Evolutionary conservation across 2,329 filamentous ascomycete genomes (phyloP), one percentile per base, ranked within the genome.

Genomic region (Rachicladosporium sp.): DNA sequence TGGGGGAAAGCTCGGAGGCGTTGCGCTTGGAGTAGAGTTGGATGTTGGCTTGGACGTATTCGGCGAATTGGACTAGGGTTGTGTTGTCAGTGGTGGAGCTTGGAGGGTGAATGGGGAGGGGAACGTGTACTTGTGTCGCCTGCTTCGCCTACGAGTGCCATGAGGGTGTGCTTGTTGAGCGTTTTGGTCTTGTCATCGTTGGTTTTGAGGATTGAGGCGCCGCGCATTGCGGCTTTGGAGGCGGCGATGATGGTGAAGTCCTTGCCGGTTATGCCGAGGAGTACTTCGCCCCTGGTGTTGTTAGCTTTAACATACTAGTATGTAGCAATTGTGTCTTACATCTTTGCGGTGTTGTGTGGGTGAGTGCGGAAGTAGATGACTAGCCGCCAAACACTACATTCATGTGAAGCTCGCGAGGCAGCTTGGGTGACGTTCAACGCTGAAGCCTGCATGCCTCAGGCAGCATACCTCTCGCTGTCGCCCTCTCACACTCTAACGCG

Each of bases 11-110:
- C 57, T 95, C 86, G 59, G 82, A 82, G 65, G 87, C 83, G 63
- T 96, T 96, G 59, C 93, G 86, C 88, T 96, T 98, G 51, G 84
- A 87, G 70, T 98, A 98, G 59, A 98, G 82, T 67, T 94, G 86
- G 48, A 91, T 80, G 65, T 98, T 98, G 61, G 89, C 88, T 76
- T 96, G 88, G 63, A 98, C 93, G 69, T 89, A 98, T 69, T 98
- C 91, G 62, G 93, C 85, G 64, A 98, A 98, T 80, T 98, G 89
- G 47, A 96, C 88, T 94, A 19, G 60, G 19, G 33, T 27, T 6
- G 7, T 27, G 23, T 27, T 27, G 23, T 27, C 23, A 27, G 23
- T 27, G 7, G 15, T 27, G 23, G 6, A 7, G 23, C 7, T 8
- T 27, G 23, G 5, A 8, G 23, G 23, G 7, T 27, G 23, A 6